phyloP scores from a whole-genome alignment of 129 eudicot genomes.

The Pseudognaphalium luteoalbum region DNA sequence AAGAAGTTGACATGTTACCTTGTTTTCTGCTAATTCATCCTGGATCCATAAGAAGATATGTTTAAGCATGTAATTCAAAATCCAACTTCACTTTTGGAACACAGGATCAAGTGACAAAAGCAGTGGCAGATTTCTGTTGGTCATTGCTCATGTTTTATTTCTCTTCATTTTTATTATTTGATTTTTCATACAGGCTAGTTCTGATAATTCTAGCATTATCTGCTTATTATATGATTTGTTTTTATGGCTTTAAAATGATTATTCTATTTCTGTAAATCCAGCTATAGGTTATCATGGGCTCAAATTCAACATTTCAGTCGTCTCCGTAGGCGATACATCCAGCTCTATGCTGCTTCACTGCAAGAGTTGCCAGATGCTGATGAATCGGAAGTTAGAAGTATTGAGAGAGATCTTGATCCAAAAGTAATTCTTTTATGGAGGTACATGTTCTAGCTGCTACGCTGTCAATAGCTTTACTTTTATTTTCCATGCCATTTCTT shows the following conservation, averaged over 20 bases:
- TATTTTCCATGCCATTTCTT: conserved; percentile 13
- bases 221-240: conserved; percentile 4
- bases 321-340: conserved; percentile 82
- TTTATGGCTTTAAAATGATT: background rate
- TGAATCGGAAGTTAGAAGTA: conserved; percentile 61
- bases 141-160: conserved; percentile 6
- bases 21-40: conserved; percentile 18
- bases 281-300: conserved; percentile 92
- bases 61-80: conserved; percentile 17
- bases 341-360: conserved; percentile 73
- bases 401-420: conserved; percentile 93
- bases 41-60: conserved; percentile 18
- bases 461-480: conserved; percentile 15
- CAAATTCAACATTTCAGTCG: conserved; percentile 71
- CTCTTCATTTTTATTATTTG: background rate
- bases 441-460: conserved; percentile 40
- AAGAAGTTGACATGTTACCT: conserved; percentile 10
- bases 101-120: conserved; percentile 20
- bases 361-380: conserved; percentile 55
- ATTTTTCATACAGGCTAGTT: background rate
- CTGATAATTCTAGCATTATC: background rate
- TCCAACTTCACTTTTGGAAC: conserved; percentile 21
- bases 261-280: conserved; percentile 36
- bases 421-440: conserved; percentile 96
- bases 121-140: conserved; percentile 17